phyloP scores from a whole-genome alignment of 169 alveolate genomes.

The Cryptosporidium viatorum region DNA sequence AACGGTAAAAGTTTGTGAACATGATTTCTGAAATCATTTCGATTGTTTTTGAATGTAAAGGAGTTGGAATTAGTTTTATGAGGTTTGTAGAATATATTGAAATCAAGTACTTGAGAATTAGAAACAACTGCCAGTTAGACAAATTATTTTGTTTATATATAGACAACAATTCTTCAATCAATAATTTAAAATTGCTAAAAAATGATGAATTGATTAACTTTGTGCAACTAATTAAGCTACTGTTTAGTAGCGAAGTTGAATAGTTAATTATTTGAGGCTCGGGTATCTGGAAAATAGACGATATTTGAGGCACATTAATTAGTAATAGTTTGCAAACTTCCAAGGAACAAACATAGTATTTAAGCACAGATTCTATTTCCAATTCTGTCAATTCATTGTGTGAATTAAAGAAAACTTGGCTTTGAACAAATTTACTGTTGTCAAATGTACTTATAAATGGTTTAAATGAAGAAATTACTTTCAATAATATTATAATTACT shows the following conservation, averaged over 20 bases:
- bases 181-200: background rate
- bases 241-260: background rate
- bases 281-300: background rate
- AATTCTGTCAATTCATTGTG: background rate
- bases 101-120: background rate
- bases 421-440: background rate
- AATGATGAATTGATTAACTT: background rate
- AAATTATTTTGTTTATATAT: background rate
- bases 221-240: background rate
- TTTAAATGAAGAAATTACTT: slow-evolving; percentile 1
- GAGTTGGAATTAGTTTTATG: background rate
- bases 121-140: slow-evolving; percentile 18
- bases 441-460: background rate
- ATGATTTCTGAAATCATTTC: background rate
- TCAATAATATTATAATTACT: background rate
- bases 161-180: background rate
- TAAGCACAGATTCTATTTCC: background rate
- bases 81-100: background rate
- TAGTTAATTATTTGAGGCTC: slow-evolving; percentile 46
- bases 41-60: background rate
- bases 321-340: slow-evolving; percentile 1
- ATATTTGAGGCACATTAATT: background rate
- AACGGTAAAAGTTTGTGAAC: background rate
- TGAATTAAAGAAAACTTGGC: background rate
- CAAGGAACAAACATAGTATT: background rate